Evolutionary conservation across 108 stramenopile genomes (phyloP).

Genomic region (Nitzschia putrida): DNA sequence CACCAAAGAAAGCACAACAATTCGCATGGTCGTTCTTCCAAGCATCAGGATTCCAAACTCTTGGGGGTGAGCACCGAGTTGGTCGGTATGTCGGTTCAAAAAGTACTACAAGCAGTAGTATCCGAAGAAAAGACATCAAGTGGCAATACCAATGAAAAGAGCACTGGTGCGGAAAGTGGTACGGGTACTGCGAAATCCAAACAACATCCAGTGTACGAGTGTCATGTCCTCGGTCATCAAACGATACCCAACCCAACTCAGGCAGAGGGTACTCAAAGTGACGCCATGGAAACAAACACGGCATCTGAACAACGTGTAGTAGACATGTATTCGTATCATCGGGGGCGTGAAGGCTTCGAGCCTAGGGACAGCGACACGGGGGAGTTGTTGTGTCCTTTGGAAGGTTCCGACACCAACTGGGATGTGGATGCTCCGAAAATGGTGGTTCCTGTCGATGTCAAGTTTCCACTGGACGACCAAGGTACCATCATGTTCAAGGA

Average conservation of each 20-base stretch:
- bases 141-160: conserved; percentile 1
- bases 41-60: not conserved
- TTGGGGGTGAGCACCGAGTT: conserved; percentile 1
- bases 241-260: too few species aligned
- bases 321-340: conserved; percentile 77
- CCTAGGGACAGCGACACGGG: conserved; percentile 57
- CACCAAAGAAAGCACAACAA: too few species aligned
- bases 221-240: not conserved
- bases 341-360: conserved; percentile 74
- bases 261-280: not conserved
- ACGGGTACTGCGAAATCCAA: too few species aligned
- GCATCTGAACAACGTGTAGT: conserved; percentile 24
- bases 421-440: conserved; percentile 43
- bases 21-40: too few species aligned
- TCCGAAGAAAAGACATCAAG: not conserved
- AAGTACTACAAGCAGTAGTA: not conserved
- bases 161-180: not conserved
- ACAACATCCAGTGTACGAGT: conserved; percentile 6
- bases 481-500: conserved; percentile 44
- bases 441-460: conserved; percentile 35
- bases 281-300: not conserved
- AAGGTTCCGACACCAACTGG: conserved; percentile 73
- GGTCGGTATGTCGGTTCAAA: conserved; percentile 4
- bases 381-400: conserved; percentile 55
- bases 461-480: conserved; percentile 62